Evolutionary conservation across 1,284 basidiomycete genomes (phyloP), one percentile per base, ranked within the genome.

Genomic region (Xerocomus minutiporus): DNA sequence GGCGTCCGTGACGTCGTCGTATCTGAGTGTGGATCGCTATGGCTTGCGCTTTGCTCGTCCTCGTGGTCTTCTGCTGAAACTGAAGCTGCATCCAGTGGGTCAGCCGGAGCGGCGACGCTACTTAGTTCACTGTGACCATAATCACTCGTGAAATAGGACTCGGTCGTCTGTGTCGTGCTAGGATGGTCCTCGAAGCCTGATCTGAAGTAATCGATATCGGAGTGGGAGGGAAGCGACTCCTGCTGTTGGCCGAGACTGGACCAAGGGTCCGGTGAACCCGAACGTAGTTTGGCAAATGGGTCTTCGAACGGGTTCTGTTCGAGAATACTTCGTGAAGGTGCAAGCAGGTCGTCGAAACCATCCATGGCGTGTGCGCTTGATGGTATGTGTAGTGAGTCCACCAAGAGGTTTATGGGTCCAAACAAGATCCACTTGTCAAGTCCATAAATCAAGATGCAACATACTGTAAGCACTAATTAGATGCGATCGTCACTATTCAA

Each of bases 261-360:
- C 88, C 88, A 91, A 58, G 88, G 88, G 66, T 91, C 88, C 48
- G 86, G 86, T 17, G 87, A 89, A 60, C 70, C 66, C 25, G 86
- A 80, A 46, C 86, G 78, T 29, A 52, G 56, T 54, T 79, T 78
- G 23, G 77, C 74, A 62, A 90, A 91, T 2, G 87, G 86, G 61
- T 89, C 81, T 46, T 83, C 83, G 58, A 91, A 91, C 0, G 88
- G 88, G 60, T 91, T 91, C 54, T 81, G 78, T 60, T 88, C 83
- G 20, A 88, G 72, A 38, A 75, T 77, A 59, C 71, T 74, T 53
- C 79, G 77, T 29, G 86, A 83, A 49, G 80, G 78, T n/a, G 75
- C 75, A 23, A 91, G 75, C 44, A 91, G 71, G 68, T 91, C 88
- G 72, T 91, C 88, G 69, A 91, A 91, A 61, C 78, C 74, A 63